Evolutionary conservation across 176 grass and related monocot genomes (phyloP), one percentile per base, ranked within the genome.

Genomic region (Oryza brachyantha): DNA sequence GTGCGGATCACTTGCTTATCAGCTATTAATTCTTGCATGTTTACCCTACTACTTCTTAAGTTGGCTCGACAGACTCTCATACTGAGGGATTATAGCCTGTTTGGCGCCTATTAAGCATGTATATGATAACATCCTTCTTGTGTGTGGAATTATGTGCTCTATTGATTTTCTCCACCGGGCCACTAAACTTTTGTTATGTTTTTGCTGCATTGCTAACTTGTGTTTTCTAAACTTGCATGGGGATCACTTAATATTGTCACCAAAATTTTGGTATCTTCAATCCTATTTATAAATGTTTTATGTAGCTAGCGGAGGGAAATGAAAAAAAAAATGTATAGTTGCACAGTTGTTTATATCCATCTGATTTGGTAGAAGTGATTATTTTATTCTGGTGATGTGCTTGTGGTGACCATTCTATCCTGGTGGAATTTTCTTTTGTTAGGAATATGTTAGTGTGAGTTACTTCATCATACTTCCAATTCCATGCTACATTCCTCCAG

Each of bases 321-420:
- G 52, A 46, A 59, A 29, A 59, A 29, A 36, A 55, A 29, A 29
- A 21, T 57, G 27, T 25, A 25, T 71, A 16, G 40, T 39, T 36
- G 13, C 62, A 14, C 42, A 77, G 79, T 36, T 59, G 42, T 7
- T 76, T 67, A 43, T 32, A 79, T 41, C 43, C 24, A 66, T 74
- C 29, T 63, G 72, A 55, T 64, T 40, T 64, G 46, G 60, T 72
- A 29, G n/a, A 22, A 9, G 24, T 78, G 58, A 3, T 4, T 1
- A 16, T 31, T 77, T 67, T 78, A 77, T 60, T 32, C 8, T 28
- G 25, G n/a, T 26, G 61, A n/a, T n/a, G n/a, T n/a, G n/a, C n/a
- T n/a, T n/a, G n/a, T n/a, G n/a, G n/a, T n/a, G n/a, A n/a, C n/a
- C 1, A 16, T 31, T 77, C 74, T 78, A 77, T 60, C 25, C 8